Evolutionary conservation across 139 green algal species (phyloP).

Genomic region (Coelastrella sp.): DNA sequence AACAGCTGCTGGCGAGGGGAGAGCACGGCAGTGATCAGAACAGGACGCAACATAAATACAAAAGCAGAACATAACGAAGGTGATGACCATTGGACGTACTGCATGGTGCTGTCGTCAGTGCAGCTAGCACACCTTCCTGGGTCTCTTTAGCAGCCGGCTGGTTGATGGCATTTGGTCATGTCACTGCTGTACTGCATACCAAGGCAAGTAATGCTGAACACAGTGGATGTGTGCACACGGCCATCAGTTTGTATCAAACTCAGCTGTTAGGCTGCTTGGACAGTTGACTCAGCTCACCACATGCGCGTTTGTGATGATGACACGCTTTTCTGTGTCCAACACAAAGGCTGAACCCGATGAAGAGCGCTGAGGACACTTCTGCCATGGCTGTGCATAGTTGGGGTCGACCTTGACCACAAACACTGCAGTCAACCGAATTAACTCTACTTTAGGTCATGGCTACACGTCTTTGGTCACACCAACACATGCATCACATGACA

Average conservation of each 20-base stretch:
- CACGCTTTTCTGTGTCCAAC: conserved; percentile 57
- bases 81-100: too few species aligned
- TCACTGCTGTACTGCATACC: too few species aligned
- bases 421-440: conserved; percentile 54
- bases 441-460: background rate
- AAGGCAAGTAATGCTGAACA: too few species aligned
- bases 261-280: background rate
- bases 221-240: too few species aligned
- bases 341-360: conserved; percentile 80
- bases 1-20: background rate
- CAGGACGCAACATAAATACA: too few species aligned
- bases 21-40: too few species aligned
- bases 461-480: background rate
- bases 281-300: conserved; percentile 62
- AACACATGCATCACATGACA: background rate
- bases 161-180: too few species aligned
- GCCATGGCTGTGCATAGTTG: conserved; percentile 85
- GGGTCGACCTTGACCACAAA: conserved; percentile 76
- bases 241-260: too few species aligned
- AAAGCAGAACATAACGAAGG: too few species aligned
- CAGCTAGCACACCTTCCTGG: too few species aligned
- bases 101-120: too few species aligned
- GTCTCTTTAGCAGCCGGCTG: too few species aligned
- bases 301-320: conserved; percentile 84
- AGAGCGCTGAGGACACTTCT: conserved; percentile 75